Base-by-base conservation (phyloP, 345 rosid genomes). In the Eucalyptus shirleyi region DNA sequence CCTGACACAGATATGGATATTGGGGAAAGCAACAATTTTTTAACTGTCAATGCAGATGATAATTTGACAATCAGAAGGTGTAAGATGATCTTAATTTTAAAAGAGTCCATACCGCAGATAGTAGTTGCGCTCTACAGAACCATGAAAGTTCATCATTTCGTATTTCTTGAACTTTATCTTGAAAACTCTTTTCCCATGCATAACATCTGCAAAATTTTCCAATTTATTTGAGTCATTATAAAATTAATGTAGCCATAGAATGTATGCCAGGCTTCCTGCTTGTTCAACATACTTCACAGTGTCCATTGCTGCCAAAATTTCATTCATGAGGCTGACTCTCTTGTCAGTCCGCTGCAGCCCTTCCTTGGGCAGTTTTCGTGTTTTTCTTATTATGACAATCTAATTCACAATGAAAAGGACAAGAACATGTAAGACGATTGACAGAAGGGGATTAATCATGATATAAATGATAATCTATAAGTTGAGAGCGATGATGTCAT, bases 151-250 rank as follows among this genome's bases (percentile, higher is more conserved):
- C 99, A 87, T 96, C 96, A 89, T 93, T 89, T 72, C 99, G 93
- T 51, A 97, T 94, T 44, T 89, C 94, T 91, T 95, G 94, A 90
- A 97, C 93, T 91, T 96, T 94, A 87, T 93, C 89, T 91, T 96
- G 98, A 91, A 98, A 97, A 92, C 99, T 97, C 90, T 91, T 93
- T 91, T 98, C 99, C 99, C 99, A 98, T 47, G 98, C 98, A 93
- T 97, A 98, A 89, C 98, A 96, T 92, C 99, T 97, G 92, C 88
- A 65, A 92, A 85, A 88, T 59, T 47, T 37, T 90, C 67, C 51
- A 51, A 26, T 8, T 88, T 26, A 53, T 67, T 62, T 47, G 24
- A 32, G 26, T 47, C n/a, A 12, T 59, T 37, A 28, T n/a, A 37
- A 34, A 91, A 88, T 44, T n/a, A 92, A 88, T 8, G 32, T 45